phyloP scores from a whole-genome alignment of 176 grass and related monocot genomes.

The Raddia guianensis region DNA sequence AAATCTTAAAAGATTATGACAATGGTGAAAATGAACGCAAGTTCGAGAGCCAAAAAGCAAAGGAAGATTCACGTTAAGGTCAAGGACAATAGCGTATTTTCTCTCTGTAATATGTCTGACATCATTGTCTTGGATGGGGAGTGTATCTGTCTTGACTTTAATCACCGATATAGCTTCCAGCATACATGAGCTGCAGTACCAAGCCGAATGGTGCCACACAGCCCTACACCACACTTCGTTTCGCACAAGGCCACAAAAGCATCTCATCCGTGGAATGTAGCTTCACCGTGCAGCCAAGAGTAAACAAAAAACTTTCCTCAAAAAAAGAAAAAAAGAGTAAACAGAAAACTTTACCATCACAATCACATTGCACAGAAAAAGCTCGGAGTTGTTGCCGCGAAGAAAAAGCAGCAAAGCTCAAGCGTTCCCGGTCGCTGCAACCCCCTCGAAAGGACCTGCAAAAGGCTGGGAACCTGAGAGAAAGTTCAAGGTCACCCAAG shows the following conservation, averaged over 20 bases:
- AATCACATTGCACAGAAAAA: neutral
- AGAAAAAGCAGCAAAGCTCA: constrained; percentile 1
- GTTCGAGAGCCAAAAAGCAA: too few species aligned
- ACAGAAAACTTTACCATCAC: neutral
- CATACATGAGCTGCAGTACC: neutral
- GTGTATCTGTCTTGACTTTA: neutral
- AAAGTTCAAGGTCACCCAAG: constrained; percentile 33
- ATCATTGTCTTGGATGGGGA: neutral
- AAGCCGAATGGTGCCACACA: neutral
- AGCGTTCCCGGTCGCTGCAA: constrained; percentile 33
- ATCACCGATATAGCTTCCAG: neutral
- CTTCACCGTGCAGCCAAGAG: neutral
- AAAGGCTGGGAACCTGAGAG: constrained; percentile 35
- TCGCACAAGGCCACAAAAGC: neutral
- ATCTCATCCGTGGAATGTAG: constrained; percentile 6
- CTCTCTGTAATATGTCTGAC: too few species aligned
- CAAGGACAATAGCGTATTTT: too few species aligned
- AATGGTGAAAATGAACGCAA: too few species aligned
- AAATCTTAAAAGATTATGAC: too few species aligned
- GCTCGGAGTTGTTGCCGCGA: neutral
- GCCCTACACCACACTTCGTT: neutral
- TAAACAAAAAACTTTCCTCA: neutral
- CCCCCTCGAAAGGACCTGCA: constrained; percentile 8
- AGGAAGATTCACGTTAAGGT: too few species aligned
- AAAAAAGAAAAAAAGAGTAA: neutral